Evolutionary conservation across 257 asterid genomes (phyloP), one percentile per base, ranked within the genome.

Genomic region (Scutellaria barbata): DNA sequence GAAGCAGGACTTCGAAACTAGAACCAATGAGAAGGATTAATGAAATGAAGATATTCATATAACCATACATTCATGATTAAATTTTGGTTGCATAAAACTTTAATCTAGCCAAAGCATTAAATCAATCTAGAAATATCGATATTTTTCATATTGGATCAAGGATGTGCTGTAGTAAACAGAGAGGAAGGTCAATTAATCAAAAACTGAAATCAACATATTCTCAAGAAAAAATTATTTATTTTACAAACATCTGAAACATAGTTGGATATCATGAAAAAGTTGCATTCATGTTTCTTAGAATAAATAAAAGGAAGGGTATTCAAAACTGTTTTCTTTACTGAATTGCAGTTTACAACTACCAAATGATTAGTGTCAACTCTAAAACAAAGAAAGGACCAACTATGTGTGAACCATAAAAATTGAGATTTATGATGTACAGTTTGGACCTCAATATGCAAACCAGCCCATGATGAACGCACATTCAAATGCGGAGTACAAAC

Each of bases 401-500:
- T 25, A 6, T 7, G n/a, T 9, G 0, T 45, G 5, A 45, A 8
- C 11, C 51, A 45, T 45, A 45, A 40, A 50, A 17, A 46, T 39
- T 20, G 20, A 14, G 18, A 75, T 37, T 10, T 10, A 52, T 42
- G 22, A 14, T 51, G 42, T 54, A 17, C 60, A 71, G 59, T 13
- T 45, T 22, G 1, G 35, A 52, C 50, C 37, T 50, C 22, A 20
- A 45, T 22, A 13, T 57, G 63, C 41, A 59, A 75, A 12, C 47
- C 53, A 60, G 64, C 66, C 47, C 6, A 22, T 59, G 16, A 39
- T 18, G 67, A 68, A 67, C 45, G 30, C 45, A 55, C 74, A 66
- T 37, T 39, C 37, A 57, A 52, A 39, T 25, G 20, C 17, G 66
- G 39, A 56, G 58, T 55, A 67, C 45, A 56, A 63, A 9, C 51